Conservation (phyloP, 2,329 filamentous ascomycete genomes). For the Diaporthe amygdali region DNA sequence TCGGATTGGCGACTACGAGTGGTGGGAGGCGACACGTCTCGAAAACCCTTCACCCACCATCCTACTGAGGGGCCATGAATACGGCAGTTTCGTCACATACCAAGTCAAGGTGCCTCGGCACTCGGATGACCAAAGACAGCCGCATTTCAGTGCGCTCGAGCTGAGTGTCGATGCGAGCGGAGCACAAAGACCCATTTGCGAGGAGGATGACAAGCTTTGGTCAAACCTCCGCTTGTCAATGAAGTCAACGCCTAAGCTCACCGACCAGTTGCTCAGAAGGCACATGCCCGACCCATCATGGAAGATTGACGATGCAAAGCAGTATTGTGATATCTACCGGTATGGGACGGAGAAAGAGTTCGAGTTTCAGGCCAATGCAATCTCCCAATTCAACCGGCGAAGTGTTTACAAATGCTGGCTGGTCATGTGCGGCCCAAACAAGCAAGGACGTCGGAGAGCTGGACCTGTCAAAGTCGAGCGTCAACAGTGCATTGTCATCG, state of each 20-base stretch:
- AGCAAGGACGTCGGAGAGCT: too few relatives aligned
- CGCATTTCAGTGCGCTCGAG: background rate
- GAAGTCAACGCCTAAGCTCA: background rate
- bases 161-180: too few relatives aligned
- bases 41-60: background rate
- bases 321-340: background rate
- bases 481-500: background rate
- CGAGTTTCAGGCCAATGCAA: background rate
- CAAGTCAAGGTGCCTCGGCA: background rate
- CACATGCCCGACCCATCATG: background rate
- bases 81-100: background rate
- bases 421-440: background rate
- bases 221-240: background rate
- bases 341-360: background rate
- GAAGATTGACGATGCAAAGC: background rate
- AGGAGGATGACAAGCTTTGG: too few relatives aligned
- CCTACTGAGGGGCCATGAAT: fast-evolving
- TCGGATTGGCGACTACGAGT: background rate
- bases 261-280: background rate
- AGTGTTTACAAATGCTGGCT: background rate
- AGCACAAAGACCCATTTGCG: background rate
- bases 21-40: background rate
- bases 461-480: background rate
- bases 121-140: background rate
- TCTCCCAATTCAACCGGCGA: background rate